Conservation (phyloP, 75 land plant genomes). For the Pinus albicaulis region DNA sequence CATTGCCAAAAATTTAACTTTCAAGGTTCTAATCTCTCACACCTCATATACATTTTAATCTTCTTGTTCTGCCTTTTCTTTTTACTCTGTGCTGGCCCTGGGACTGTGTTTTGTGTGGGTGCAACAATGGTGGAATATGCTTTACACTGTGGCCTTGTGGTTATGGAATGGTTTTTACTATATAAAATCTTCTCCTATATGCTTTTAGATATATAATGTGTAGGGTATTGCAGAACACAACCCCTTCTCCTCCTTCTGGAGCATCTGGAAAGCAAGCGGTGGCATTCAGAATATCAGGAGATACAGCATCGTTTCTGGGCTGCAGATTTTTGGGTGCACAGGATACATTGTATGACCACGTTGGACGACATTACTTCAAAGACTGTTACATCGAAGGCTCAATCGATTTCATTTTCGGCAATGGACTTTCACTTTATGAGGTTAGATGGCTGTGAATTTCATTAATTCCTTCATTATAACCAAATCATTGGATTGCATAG, state of each 20-base stretch:
- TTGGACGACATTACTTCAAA: slow-evolving; percentile 28
- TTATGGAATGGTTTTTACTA: too few relatives aligned
- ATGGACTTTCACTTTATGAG: slow-evolving; percentile 19
- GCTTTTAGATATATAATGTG: too few relatives aligned
- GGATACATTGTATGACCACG: slow-evolving; percentile 25
- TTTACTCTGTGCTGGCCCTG: too few relatives aligned
- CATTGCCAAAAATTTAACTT: slow-evolving; percentile 47
- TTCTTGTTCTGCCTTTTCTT: too few relatives aligned
- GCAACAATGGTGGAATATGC: too few relatives aligned
- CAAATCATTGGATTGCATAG: too few relatives aligned
- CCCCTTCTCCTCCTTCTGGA: slow-evolving; percentile 19
- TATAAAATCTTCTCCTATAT: too few relatives aligned
- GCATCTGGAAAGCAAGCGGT: slow-evolving; percentile 24
- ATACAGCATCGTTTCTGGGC: slow-evolving; percentile 21
- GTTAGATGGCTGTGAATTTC: background rate
- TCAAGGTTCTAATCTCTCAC: slow-evolving; percentile 23
- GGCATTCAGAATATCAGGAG: slow-evolving; percentile 28
- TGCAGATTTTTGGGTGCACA: slow-evolving; percentile 19
- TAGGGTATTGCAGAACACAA: slow-evolving; percentile 14
- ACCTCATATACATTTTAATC: too few relatives aligned
- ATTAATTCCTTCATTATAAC: too few relatives aligned
- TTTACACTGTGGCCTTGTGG: too few relatives aligned
- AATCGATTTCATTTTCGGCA: slow-evolving; percentile 30
- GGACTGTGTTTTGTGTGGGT: too few relatives aligned
- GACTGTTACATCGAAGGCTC: slow-evolving; percentile 31